Percentiles rank a stretch among this genome's conserved stretches.
phyloP scores from a whole-genome alignment of 192 early-diverging fungal species.

The Gaertneriomyces sp. region DNA sequence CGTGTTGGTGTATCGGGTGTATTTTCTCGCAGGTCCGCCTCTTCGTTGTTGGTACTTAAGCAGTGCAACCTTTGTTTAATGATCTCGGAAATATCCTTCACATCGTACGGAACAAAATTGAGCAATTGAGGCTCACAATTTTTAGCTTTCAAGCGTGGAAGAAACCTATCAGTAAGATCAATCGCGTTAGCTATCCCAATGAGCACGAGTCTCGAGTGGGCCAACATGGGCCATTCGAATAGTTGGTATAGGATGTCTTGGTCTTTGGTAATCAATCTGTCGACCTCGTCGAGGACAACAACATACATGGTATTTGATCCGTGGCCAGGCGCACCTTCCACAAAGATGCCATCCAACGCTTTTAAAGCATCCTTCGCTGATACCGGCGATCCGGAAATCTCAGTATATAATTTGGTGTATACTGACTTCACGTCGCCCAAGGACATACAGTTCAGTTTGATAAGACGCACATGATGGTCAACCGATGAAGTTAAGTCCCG shows the following conservation, averaged over 20 bases:
- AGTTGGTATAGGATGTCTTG: slow-evolving; percentile 84
- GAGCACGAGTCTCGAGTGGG: slow-evolving; percentile 65
- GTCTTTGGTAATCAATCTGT: slow-evolving; percentile 74
- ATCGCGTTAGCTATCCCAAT: slow-evolving; percentile 95
- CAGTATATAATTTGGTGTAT: slow-evolving; percentile 63
- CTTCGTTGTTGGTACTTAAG: slow-evolving; percentile 26
- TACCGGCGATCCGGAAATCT: slow-evolving; percentile 33
- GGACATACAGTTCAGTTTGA: slow-evolving; percentile 84
- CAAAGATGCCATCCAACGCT: slow-evolving; percentile 50
- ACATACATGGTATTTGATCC: slow-evolving; percentile 35
- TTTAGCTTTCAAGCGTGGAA: slow-evolving; percentile 80
- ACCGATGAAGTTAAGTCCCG: not conserved
- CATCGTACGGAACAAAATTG: slow-evolving; percentile 85
- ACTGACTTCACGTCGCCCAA: slow-evolving; percentile 66
- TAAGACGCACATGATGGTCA: slow-evolving; percentile 36
- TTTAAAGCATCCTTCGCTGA: slow-evolving; percentile 48
- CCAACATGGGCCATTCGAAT: slow-evolving; percentile 70
- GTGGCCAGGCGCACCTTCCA: slow-evolving; percentile 10
- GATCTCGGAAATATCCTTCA: slow-evolving; percentile 81
- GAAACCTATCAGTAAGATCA: slow-evolving; percentile 81
- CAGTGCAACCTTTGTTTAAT: slow-evolving; percentile 75
- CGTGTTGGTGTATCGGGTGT: not conserved
- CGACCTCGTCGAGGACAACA: slow-evolving; percentile 90
- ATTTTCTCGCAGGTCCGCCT: not conserved
- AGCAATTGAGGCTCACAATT: slow-evolving; percentile 78